A percentile compares a stretch with the other conserved stretches of the same genome.
Evolutionary conservation across 495 filamentous ascomycete species (phyloP).

Genomic region (Hypoxylon fragiforme): DNA sequence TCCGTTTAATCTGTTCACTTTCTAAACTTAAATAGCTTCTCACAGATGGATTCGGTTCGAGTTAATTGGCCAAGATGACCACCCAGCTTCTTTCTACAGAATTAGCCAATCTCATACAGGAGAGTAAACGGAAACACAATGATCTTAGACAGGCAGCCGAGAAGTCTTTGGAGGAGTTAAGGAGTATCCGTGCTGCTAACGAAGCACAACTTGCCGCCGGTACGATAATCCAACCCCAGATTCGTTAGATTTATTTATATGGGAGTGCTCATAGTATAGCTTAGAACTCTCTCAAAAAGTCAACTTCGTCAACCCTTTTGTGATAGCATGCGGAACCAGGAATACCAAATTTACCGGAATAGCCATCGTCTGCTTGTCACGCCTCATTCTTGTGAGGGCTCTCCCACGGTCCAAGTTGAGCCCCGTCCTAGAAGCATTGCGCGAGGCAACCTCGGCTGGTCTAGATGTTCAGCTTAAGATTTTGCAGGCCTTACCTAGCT

Average conservation of each 20-base stretch:
- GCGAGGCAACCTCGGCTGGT: conserved; percentile 72
- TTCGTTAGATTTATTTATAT: not conserved
- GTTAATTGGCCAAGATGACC: conserved; percentile 70
- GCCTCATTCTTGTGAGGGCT: conserved; percentile 78
- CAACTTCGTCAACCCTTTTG: conserved; percentile 86
- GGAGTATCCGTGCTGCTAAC: conserved; percentile 71
- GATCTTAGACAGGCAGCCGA: conserved; percentile 92
- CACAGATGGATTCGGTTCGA: conserved; percentile 33
- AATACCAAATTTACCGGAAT: conserved; percentile 88
- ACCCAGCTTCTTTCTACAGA: conserved; percentile 87
- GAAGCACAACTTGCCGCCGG: conserved; percentile 85
- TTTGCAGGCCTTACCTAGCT: conserved; percentile 85
- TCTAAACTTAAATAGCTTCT: not conserved
- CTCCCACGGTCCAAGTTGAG: conserved; percentile 72
- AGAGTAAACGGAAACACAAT: conserved; percentile 89
- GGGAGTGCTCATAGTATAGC: conserved; percentile 31
- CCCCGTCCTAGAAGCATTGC: conserved; percentile 83
- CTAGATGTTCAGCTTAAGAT: conserved; percentile 96
- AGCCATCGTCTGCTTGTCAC: conserved; percentile 83
- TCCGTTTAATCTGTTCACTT: not conserved
- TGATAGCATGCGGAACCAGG: conserved; percentile 85
- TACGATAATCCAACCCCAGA: conserved; percentile 43
- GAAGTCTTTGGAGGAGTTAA: conserved; percentile 89
- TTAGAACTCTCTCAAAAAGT: conserved; percentile 80
- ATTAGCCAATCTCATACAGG: conserved; percentile 89